Evolutionary conservation across 768 basidiomycete genomes (phyloP), one percentile per base, ranked within the genome.

Genomic region (Collybiopsis confluens): DNA sequence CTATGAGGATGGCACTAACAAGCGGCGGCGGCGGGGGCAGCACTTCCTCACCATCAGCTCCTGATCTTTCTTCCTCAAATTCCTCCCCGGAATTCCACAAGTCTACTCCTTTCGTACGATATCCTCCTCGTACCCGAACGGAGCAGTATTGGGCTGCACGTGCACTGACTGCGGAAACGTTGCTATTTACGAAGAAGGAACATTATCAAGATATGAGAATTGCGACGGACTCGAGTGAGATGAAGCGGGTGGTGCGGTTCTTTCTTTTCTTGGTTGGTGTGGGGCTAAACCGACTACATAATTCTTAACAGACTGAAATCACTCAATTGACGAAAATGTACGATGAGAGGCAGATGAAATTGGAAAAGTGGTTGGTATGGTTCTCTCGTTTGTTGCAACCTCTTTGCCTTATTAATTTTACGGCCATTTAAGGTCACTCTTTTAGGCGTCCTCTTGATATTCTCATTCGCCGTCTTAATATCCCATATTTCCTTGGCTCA

Each of bases 111-210:
- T n/a, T 18, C 23, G 30, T 33, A 13, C 30, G 30, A 33, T 33
- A 33, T 13, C 6, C 30, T 33, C 47, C 47, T 9, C 47, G 38
- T 18, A 65, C 51, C 15, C 26, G 21, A 13, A 62, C 63, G 1
- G 83, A 83, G 58, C 81, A 79, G 56, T 86, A 86, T 61, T 89
- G 88, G 88, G 82, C 82, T 24, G 69, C 78, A 15, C 79, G 87
- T 2, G 85, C 87, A 2, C 59, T 86, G 21, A 74, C 78, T 2
- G 86, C 86, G 1, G 88, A 90, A 62, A 76, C 82, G 2, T 65
- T 85, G 36, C 71, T 89, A 2, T 66, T 73, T 0, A 78, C 77
- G 23, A 73, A 73, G 36, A 69, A 70, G 28, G 65, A 62, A 18
- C 82, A 86, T 62, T 73, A 77, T 40, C 63, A 64, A 10, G 83